Conservation (phyloP, 345 rosid species). For the Gossypium ekmanianum region DNA sequence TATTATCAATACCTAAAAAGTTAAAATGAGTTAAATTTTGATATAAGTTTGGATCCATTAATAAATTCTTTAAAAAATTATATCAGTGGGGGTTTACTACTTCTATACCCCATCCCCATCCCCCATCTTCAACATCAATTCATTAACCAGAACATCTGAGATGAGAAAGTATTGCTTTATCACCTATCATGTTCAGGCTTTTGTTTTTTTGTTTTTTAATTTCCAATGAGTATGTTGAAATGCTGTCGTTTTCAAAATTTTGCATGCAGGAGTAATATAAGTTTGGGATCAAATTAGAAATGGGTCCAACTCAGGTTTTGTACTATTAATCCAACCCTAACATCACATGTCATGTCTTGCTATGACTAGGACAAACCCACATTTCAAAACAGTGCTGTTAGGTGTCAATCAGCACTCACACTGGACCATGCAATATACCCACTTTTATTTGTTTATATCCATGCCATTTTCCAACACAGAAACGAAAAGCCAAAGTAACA, state of each 20-base stretch:
- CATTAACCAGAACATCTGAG: too few species aligned
- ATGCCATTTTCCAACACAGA: not conserved
- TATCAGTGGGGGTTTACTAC: too few species aligned
- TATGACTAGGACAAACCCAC: not conserved
- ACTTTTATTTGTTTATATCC: not conserved
- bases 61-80: too few species aligned
- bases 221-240: not conserved
- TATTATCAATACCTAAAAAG: too few species aligned
- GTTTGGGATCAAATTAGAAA: not conserved
- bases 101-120: too few species aligned
- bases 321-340: not conserved
- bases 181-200: not conserved
- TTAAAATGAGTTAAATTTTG: too few species aligned
- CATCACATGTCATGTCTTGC: slow-evolving; percentile 2
- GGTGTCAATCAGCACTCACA: not conserved
- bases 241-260: not conserved
- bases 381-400: not conserved
- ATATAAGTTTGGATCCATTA: too few species aligned
- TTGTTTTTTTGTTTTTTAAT: not conserved
- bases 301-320: not conserved
- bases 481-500: not conserved
- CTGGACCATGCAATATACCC: not conserved
- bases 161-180: not conserved
- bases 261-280: not conserved
- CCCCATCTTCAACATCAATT: too few species aligned